Evolutionary conservation across 2,329 filamentous ascomycete species (phyloP), one percentile per base, ranked within the genome.

Genomic region (Monosporascus sp.): DNA sequence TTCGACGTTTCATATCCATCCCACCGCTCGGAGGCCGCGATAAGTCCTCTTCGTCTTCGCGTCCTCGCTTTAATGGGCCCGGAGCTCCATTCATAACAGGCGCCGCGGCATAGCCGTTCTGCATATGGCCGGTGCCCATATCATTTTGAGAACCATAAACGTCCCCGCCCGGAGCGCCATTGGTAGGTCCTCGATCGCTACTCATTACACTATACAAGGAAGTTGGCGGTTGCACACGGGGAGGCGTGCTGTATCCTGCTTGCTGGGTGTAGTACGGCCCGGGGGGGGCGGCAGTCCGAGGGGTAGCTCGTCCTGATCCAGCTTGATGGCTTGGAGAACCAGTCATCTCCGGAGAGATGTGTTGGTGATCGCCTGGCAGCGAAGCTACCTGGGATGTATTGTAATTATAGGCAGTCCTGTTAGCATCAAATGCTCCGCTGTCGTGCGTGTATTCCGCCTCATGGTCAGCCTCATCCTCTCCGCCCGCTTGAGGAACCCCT

Each of bases 181-280:
- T 90, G 18, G 81, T 75, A 11, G 83, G 70, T 31, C 77, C 82
- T 25, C 89, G 82, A 55, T 90, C 88, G 66, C 89, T 90, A 68
- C 87, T 92, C 75, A 96, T 91, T 57, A 95, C 87, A 70, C 85
- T 95, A 78, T 96, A 96, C 49, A 96, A 76, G 66, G 85, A 95
- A 75, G 89, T 92, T 1, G 89, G 80, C 55, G 84, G 78, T 44
- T 76, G 74, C 53, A 81, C 77, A 43, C 90, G 85, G 22, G 91
- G 90, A 48, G 92, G 88, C 1, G 90, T 92, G 67, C 78, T 87
- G 72, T 95, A 96, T 25, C 85, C 86, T 49, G 79, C 69, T 67
- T 78, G 77, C 55, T 81, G 81, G 6, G 80, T 70, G 72, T 95
- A 97, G 70, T 91, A 90, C 2, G 84, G 76, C 60, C 89, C 87